phyloP scores from a whole-genome alignment of 192 early-diverging fungal genomes.

The Obelidium mucronatum region DNA sequence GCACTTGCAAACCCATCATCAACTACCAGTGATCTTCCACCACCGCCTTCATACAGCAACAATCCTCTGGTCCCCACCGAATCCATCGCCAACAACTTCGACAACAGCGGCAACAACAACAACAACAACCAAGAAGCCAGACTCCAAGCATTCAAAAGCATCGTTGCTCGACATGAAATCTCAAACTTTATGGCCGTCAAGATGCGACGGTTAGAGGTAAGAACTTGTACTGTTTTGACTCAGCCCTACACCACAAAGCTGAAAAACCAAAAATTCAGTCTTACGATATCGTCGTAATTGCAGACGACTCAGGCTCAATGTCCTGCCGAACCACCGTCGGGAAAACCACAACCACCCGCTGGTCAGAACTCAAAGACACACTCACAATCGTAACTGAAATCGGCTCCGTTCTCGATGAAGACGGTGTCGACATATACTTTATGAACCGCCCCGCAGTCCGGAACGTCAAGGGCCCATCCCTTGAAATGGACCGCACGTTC shows the following conservation, averaged over 20 bases:
- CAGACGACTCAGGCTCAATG: slow-evolving; percentile 29
- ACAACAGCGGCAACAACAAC: too few species aligned
- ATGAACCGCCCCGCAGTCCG: slow-evolving; percentile 14
- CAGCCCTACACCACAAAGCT: too few species aligned
- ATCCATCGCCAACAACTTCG: too few species aligned
- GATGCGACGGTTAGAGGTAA: slow-evolving; percentile 23
- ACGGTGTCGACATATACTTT: slow-evolving; percentile 34
- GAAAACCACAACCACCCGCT: slow-evolving; percentile 14
- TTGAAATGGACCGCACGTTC: not conserved
- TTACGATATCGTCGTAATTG: slow-evolving; percentile 24
- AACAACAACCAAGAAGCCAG: not conserved
- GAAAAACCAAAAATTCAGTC: too few species aligned
- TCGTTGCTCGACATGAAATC: slow-evolving; percentile 4
- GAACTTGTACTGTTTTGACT: too few species aligned
- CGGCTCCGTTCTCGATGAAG: slow-evolving; percentile 1
- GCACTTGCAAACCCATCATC: too few species aligned
- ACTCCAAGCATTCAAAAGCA: not conserved
- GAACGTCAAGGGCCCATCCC: not conserved
- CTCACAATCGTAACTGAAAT: slow-evolving; percentile 25
- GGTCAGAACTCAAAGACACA: slow-evolving; percentile 26
- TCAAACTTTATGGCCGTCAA: slow-evolving; percentile 30
- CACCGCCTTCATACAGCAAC: too few species aligned
- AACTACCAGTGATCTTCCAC: too few species aligned
- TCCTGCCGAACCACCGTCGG: not conserved
- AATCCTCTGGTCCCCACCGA: too few species aligned